Evolutionary conservation across 495 filamentous ascomycete species (phyloP).

Genomic region (Wilcoxina mikolae): DNA sequence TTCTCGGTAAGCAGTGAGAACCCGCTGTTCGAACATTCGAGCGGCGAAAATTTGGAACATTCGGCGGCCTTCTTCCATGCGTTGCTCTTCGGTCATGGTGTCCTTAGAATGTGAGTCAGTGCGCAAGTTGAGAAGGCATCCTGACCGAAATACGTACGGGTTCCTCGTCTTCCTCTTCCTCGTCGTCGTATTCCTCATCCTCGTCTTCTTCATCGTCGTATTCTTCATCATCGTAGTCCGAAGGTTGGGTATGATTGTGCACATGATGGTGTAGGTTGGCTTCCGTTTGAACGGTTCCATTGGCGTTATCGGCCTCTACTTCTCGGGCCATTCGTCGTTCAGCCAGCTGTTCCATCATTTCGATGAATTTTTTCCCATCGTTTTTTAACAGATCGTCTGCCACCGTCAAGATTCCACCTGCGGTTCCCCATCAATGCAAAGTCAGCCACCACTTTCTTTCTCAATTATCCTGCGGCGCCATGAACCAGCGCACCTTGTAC

Average conservation of each 20-base stretch:
- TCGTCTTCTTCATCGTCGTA: slow-evolving; percentile 68
- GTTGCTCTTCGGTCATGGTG: slow-evolving; percentile 91
- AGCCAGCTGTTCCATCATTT: slow-evolving; percentile 99
- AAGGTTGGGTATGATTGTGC: slow-evolving; percentile 40
- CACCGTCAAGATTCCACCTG: slow-evolving; percentile 96
- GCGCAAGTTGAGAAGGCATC: background rate
- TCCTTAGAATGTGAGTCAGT: slow-evolving; percentile 38
- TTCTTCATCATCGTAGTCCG: slow-evolving; percentile 55
- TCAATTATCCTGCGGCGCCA: slow-evolving; percentile 26
- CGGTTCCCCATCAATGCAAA: slow-evolving; percentile 26
- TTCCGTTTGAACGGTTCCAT: slow-evolving; percentile 15
- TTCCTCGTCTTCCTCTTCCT: slow-evolving; percentile 84
- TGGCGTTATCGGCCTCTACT: slow-evolving; percentile 58
- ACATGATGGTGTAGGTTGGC: slow-evolving; percentile 33
- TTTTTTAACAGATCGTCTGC: slow-evolving; percentile 97
- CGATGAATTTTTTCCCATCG: slow-evolving; percentile 98
- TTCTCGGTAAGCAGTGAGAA: slow-evolving; percentile 91
- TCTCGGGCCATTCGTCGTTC: slow-evolving; percentile 94
- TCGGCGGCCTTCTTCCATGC: slow-evolving; percentile 93
- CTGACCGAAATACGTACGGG: slow-evolving; percentile 39
- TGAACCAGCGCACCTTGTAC: slow-evolving; percentile 63
- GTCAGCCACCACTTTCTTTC: slow-evolving; percentile 30
- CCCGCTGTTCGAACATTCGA: slow-evolving; percentile 96
- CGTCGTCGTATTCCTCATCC: slow-evolving; percentile 76
- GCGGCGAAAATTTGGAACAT: slow-evolving; percentile 99